Base-by-base conservation (phyloP, 768 basidiomycete genomes). In the Lepiota brunneoincarnata region DNA sequence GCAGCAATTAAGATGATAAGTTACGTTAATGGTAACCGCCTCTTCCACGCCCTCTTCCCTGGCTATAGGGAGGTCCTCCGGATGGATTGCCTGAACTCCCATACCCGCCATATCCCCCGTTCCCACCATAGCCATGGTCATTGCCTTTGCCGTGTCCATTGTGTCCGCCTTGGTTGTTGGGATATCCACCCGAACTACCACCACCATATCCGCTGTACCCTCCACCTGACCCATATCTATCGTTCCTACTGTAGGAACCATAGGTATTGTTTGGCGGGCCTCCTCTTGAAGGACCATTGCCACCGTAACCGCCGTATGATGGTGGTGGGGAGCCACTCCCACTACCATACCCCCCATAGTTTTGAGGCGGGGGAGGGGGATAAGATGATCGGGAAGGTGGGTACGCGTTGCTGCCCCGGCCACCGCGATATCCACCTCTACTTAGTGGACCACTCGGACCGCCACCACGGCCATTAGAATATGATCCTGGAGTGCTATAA, bases 1-100 rank as follows among this genome's bases (percentile, higher is more conserved):
- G 37, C 36, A 54, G 36, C 37, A 37, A 21, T 20, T 26, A 20
- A 48, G 18, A 11, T 37, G 46, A 48, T 54, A 54, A 41, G 41
- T 54, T 54, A 54, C 34, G 41, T 54, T 48, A 54, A 68, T 79
- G 75, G 41, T 78, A 77, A 36, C 82, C 72, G 9, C 80, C 84
- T 61, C 83, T 70, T 24, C 80, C 80, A 52, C 81, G 69, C 14
- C 62, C 57, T 41, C 60, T 49, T 31, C 62, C 62, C 3, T 69
- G 57, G 31, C 61, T 37, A 46, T 63, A 69, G 45, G 73, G 55
- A 17, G 60, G 59, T 21, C 69, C 72, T 53, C 72, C 58, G 7
- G 60, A 49, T 48, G 63, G 61, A 59, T 65, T 62, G 23, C 58
- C 58, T 34, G 50, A 59, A 56, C 50, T 61, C 56, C 36, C 62